Conservation (phyloP, 768 basidiomycete genomes). For the Cystoderma amianthinum region DNA sequence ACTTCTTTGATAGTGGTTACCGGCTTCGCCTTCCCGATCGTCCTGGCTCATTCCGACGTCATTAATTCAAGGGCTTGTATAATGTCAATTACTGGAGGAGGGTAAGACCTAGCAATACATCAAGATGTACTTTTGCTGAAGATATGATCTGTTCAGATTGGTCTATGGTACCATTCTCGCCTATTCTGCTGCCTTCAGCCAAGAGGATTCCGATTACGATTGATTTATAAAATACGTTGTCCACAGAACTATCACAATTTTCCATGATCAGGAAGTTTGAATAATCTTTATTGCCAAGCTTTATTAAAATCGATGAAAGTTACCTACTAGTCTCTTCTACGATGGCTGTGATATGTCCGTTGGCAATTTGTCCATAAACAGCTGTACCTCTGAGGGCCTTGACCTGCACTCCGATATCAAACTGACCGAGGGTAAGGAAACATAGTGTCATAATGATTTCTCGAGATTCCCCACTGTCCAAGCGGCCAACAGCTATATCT, state of each 20-base stretch:
- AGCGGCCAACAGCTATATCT: constrained; percentile 57
- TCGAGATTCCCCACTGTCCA: constrained; percentile 46
- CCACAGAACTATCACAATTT: constrained; percentile 1
- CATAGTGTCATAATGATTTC: constrained; percentile 54
- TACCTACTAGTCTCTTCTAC: constrained; percentile 3
- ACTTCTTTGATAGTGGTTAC: constrained; percentile 88
- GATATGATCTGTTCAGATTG: constrained; percentile 31
- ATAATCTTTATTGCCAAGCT: too few species aligned
- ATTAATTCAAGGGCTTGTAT: constrained; percentile 79
- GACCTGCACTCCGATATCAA: constrained; percentile 42
- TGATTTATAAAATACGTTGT: constrained; percentile 20
- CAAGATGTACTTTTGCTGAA: constrained; percentile 2
- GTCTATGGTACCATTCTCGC: constrained; percentile 90
- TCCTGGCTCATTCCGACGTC: constrained; percentile 87
- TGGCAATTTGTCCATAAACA: constrained; percentile 26
- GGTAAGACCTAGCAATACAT: constrained; percentile 32
- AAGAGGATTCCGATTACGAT: constrained; percentile 80
- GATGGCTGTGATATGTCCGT: constrained; percentile 30
- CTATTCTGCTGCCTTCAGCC: constrained; percentile 77
- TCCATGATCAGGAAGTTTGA: neutral
- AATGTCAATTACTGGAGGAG: constrained; percentile 95
- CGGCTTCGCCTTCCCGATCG: constrained; percentile 88
- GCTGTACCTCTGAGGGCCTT: constrained; percentile 19
- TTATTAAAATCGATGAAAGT: too few species aligned
- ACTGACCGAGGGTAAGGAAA: constrained; percentile 68